phyloP scores from a whole-genome alignment of 2,329 filamentous ascomycete species.

The Diaporthe nobilis region DNA sequence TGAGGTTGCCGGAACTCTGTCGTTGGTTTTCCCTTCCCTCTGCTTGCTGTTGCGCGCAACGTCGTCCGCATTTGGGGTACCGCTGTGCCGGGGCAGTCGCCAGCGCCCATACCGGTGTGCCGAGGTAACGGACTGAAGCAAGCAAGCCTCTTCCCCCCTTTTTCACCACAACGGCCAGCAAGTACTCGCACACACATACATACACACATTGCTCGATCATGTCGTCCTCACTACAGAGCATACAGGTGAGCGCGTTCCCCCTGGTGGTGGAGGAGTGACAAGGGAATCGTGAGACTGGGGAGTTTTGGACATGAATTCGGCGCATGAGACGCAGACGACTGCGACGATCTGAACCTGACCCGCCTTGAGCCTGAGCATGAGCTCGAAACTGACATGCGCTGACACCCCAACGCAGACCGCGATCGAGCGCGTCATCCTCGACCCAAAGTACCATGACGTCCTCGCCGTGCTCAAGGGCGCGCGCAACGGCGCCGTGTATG shows the following conservation, averaged over 20 bases:
- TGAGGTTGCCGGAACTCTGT: not conserved
- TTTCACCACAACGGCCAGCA: not conserved
- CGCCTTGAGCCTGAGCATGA: not conserved
- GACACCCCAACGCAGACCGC: constrained; percentile 64
- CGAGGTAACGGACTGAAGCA: constrained; percentile 31
- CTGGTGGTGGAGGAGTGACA: not conserved
- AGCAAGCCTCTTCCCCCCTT: not conserved
- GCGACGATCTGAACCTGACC: not conserved
- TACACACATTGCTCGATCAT: constrained; percentile 17
- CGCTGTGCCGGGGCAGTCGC: constrained; percentile 19
- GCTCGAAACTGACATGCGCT: not conserved
- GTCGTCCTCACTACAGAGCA: constrained; percentile 36
- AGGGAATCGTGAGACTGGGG: not conserved
- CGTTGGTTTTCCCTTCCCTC: not conserved
- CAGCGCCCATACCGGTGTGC: constrained; percentile 26
- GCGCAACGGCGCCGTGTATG: constrained; percentile 97
- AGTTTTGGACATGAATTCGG: not conserved
- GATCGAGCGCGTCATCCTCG: constrained; percentile 82
- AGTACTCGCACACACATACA: not conserved
- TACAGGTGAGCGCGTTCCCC: constrained; percentile 35
- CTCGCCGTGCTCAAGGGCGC: constrained; percentile 91
- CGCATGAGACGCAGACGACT: not conserved
- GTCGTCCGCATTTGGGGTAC: constrained; percentile 17
- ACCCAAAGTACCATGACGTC: constrained; percentile 87
- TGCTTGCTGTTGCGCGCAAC: constrained; percentile 1